Percentiles rank a stretch among this genome's conserved stretches.
Conservation (phyloP, 768 basidiomycete genomes). For the Peribolospora kevripleyi region DNA sequence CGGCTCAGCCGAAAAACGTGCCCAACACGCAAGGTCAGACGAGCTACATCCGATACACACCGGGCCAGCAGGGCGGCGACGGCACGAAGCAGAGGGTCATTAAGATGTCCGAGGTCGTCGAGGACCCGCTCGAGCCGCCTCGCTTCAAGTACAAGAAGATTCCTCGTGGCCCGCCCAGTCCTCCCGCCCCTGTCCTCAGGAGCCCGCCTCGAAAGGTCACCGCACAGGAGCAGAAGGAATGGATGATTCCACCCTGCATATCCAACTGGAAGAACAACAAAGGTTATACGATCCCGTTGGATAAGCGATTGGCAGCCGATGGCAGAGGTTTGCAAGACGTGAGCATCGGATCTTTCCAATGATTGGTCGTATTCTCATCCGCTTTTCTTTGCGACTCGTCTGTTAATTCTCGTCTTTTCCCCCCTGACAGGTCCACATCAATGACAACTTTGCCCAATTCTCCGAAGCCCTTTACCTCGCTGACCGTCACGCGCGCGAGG, state of each 20-base stretch:
- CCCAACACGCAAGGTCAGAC: constrained; percentile 47
- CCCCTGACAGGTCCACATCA: constrained; percentile 59
- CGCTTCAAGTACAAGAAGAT: constrained; percentile 98
- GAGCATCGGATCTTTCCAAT: constrained; percentile 17
- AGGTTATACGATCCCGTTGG: constrained; percentile 94
- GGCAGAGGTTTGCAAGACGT: constrained; percentile 97
- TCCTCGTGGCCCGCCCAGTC: constrained; percentile 81
- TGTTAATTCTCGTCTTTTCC: background rate
- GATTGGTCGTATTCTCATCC: background rate
- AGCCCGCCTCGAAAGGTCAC: constrained; percentile 92
- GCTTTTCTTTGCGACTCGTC: background rate
- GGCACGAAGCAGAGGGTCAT: constrained; percentile 84
- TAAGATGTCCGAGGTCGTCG: constrained; percentile 94
- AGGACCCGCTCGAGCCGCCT: constrained; percentile 91
- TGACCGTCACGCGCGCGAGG: constrained; percentile 90
- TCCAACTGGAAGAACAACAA: constrained; percentile 99
- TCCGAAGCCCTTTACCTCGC: constrained; percentile 88
- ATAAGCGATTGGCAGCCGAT: constrained; percentile 92
- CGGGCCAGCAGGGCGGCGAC: constrained; percentile 48
- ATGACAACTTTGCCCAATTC: constrained; percentile 97
- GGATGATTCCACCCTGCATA: constrained; percentile 99
- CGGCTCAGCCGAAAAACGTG: constrained; percentile 88
- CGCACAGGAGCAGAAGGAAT: constrained; percentile 93
- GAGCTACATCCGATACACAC: constrained; percentile 84
- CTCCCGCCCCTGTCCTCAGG: constrained; percentile 80